Evolutionary conservation across 2,329 filamentous ascomycete genomes (phyloP).

Genomic region (Neodidymelliopsis sp.): DNA sequence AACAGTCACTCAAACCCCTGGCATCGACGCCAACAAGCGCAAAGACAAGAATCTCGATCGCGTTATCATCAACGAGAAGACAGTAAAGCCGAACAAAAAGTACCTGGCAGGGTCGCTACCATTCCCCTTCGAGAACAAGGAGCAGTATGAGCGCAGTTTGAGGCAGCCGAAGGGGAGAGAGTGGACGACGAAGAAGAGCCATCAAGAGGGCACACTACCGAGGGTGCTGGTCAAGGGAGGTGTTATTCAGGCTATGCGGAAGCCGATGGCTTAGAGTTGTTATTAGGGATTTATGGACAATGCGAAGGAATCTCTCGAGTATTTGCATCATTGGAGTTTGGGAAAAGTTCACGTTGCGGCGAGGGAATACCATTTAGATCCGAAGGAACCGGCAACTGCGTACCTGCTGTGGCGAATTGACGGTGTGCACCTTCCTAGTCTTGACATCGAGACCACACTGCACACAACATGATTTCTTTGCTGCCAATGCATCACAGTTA

Average conservation of each 20-base stretch:
- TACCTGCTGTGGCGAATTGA: neutral
- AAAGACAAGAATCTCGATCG: constrained; percentile 82
- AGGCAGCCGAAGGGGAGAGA: constrained; percentile 89
- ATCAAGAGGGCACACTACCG: constrained; percentile 89
- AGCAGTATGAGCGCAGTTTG: constrained; percentile 90
- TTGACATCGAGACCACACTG: neutral
- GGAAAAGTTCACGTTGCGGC: no score
- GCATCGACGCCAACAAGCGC: constrained; percentile 77
- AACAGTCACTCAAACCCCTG: constrained; percentile 70
- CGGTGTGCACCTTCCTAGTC: constrained; percentile 1
- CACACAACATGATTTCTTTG: neutral
- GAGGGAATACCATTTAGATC: no score
- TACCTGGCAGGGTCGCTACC: constrained; percentile 86
- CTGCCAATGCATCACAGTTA: no score
- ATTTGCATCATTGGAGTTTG: neutral
- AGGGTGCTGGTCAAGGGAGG: constrained; percentile 90
- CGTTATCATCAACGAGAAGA: constrained; percentile 93
- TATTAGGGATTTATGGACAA: neutral
- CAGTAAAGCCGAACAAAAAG: constrained; percentile 87
- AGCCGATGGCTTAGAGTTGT: constrained; percentile 63
- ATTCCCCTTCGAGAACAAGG: constrained; percentile 84
- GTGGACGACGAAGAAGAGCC: constrained; percentile 95
- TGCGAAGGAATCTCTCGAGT: neutral
- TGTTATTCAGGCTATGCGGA: constrained; percentile 88
- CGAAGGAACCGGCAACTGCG: no score